Evolutionary conservation across 1,139 yeast genomes (phyloP).

Genomic region (Suhomyces wounanorum): DNA sequence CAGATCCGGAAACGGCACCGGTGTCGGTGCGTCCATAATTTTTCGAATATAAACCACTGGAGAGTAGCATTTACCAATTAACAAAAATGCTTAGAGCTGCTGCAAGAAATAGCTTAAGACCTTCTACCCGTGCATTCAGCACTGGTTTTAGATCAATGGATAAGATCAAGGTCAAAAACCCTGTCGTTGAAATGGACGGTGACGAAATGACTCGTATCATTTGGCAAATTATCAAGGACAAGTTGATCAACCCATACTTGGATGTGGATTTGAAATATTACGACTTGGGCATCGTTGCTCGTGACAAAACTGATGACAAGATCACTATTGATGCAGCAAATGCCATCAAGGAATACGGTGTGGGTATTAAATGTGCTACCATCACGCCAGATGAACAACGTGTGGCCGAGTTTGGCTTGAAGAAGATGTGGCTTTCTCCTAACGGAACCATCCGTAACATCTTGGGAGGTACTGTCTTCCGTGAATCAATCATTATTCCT

Average conservation of each 20-base stretch:
- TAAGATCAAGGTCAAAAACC: conserved; percentile 81
- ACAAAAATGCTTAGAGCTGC: conserved; percentile 14
- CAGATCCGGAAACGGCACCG: conserved; percentile 12
- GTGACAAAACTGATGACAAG: conserved; percentile 86
- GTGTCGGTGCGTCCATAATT: conserved; percentile 8
- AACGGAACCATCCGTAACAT: conserved; percentile 96
- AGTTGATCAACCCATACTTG: conserved; percentile 80
- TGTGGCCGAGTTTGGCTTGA: conserved; percentile 83
- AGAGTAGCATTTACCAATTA: not conserved
- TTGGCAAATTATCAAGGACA: conserved; percentile 82
- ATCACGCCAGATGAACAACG: conserved; percentile 98
- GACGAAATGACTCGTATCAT: conserved; percentile 95
- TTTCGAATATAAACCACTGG: conserved; percentile 1
- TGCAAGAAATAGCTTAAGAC: conserved; percentile 1
- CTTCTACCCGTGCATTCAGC: conserved; percentile 25
- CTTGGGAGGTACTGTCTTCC: conserved; percentile 92
- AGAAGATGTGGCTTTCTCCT: conserved; percentile 97
- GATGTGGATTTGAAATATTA: conserved; percentile 89
- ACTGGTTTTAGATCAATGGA: conserved; percentile 19
- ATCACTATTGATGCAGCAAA: conserved; percentile 88
- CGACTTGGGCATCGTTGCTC: conserved; percentile 81
- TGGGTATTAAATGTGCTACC: conserved; percentile 96
- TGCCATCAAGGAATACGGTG: conserved; percentile 86
- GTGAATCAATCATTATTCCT: conserved; percentile 93
- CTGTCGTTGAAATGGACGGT: conserved; percentile 95